Evolutionary conservation across 768 basidiomycete genomes (phyloP).

Genomic region (Lyophyllum shimeji): DNA sequence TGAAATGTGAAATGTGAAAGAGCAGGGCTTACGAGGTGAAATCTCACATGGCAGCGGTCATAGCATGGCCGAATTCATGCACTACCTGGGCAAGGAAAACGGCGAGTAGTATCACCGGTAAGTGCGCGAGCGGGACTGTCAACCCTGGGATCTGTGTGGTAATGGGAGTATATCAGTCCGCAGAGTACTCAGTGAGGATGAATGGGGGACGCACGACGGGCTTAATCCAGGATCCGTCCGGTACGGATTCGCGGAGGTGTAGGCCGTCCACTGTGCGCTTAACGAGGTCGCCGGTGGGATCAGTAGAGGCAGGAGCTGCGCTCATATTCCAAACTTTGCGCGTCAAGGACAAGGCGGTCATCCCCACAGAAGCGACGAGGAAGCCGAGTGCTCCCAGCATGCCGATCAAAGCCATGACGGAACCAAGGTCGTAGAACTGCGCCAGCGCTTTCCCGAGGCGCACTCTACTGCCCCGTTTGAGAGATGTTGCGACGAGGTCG

Average conservation of each 20-base stretch:
- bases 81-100: conserved; percentile 66
- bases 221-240: conserved; percentile 14
- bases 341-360: conserved; percentile 13
- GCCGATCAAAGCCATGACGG: conserved; percentile 42
- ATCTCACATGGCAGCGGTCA: conserved; percentile 72
- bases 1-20: background rate
- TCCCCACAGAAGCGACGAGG: conserved; percentile 35
- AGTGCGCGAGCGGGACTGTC: conserved; percentile 72
- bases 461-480: conserved; percentile 31
- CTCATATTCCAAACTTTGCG: conserved; percentile 1
- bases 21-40: background rate
- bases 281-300: background rate
- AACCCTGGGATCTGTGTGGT: conserved; percentile 71
- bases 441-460: conserved; percentile 26
- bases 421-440: conserved; percentile 52
- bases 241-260: background rate
- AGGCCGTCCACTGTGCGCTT: conserved; percentile 7
- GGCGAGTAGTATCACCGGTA: conserved; percentile 63
- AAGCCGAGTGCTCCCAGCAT: conserved; percentile 43
- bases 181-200: background rate
- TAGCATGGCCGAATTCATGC: conserved; percentile 80
- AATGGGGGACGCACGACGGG: conserved; percentile 31
- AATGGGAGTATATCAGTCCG: background rate
- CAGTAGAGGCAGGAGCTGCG: background rate
- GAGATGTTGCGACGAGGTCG: conserved; percentile 35